Evolutionary conservation across 2,329 filamentous ascomycete genomes (phyloP).

Genomic region (Fusarium xyrophilum): DNA sequence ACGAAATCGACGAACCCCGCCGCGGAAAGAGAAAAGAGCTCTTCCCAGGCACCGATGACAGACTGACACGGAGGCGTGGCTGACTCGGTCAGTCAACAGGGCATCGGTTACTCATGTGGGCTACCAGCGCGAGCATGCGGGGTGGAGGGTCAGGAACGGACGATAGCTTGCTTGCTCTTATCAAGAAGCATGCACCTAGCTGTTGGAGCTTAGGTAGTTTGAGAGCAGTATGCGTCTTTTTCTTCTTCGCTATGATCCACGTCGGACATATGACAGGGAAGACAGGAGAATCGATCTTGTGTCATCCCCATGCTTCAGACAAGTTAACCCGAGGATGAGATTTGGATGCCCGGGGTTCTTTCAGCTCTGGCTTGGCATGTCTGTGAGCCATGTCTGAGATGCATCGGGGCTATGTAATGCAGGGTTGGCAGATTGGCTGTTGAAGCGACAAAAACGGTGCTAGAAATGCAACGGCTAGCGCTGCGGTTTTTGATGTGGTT

Average conservation of each 20-base stretch:
- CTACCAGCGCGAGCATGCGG: constrained; percentile 13
- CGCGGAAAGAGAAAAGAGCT: constrained; percentile 1
- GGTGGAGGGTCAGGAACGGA: background rate
- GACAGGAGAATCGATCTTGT: constrained; percentile 10
- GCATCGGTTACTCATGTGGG: constrained; percentile 10
- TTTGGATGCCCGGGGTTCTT: constrained; percentile 5
- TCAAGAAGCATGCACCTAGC: background rate
- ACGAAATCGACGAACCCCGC: constrained; percentile 9
- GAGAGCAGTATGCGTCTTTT: background rate
- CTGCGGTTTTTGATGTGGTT: constrained; percentile 1
- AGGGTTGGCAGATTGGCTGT: constrained; percentile 29
- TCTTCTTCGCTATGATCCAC: background rate
- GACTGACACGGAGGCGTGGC: constrained; percentile 10
- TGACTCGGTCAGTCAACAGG: constrained; percentile 5
- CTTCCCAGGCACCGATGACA: constrained; percentile 10
- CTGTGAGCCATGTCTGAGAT: constrained; percentile 7
- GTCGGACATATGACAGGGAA: background rate
- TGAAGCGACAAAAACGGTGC: constrained; percentile 15
- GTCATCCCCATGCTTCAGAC: constrained; percentile 4
- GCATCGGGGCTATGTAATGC: constrained; percentile 35
- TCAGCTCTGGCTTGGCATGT: constrained; percentile 36
- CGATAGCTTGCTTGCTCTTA: background rate
- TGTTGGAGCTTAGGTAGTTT: background rate
- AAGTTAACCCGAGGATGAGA: constrained; percentile 13
- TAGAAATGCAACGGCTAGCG: constrained; percentile 25